phyloP scores from a whole-genome alignment of 352 stramenopile genomes.

The Phytophthora aleatoria region DNA sequence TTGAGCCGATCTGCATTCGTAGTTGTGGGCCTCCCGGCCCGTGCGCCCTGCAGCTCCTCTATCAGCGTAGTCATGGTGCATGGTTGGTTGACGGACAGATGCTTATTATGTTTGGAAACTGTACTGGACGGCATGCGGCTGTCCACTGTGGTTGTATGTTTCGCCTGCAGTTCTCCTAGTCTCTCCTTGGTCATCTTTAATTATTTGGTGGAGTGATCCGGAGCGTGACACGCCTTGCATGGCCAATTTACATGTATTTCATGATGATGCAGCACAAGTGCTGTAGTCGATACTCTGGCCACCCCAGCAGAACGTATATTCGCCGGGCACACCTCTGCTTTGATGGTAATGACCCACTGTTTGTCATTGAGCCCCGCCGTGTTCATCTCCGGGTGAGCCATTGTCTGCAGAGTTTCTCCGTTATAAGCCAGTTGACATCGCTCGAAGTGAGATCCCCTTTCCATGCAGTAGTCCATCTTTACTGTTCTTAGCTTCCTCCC shows the following conservation, averaged over 20 bases:
- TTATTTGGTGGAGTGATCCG: background rate
- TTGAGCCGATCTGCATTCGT: too few species aligned
- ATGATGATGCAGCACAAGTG: background rate
- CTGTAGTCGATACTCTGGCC: background rate
- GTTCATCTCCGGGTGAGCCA: background rate
- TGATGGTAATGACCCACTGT: slow-evolving; percentile 1
- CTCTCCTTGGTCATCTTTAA: background rate
- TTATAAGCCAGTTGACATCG: slow-evolving; percentile 4
- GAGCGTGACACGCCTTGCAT: background rate
- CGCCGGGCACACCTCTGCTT: background rate
- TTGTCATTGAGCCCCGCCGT: background rate
- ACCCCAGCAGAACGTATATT: background rate
- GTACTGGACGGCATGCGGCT: too few species aligned
- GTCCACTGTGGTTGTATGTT: background rate
- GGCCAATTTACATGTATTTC: background rate
- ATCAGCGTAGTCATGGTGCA: too few species aligned
- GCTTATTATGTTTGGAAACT: too few species aligned
- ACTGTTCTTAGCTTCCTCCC: background rate
- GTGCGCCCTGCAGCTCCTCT: too few species aligned
- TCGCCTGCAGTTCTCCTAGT: background rate
- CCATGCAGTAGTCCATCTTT: background rate
- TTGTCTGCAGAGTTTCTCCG: background rate
- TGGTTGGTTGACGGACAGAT: too few species aligned
- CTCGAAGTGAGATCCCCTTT: background rate
- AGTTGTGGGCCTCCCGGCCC: too few species aligned